Evolutionary conservation across 352 stramenopile genomes (phyloP).

Genomic region (Phytophthora megakarya): DNA sequence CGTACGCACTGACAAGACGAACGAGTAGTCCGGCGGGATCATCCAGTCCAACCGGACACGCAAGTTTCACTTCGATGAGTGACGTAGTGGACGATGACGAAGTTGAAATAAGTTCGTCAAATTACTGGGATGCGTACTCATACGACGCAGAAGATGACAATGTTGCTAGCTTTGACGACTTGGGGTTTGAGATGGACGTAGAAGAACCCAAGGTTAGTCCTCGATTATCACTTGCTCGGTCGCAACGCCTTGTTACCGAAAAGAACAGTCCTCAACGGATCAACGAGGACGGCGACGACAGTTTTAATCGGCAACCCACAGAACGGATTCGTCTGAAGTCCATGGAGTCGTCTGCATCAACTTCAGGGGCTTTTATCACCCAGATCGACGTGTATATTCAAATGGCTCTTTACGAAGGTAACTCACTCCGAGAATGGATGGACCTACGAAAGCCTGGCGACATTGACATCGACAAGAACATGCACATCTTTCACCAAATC

Average conservation of each 20-base stretch:
- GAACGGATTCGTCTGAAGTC: conserved; percentile 25
- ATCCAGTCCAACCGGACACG: conserved; percentile 9
- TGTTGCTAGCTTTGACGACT: conserved; percentile 47
- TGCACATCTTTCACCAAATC: conserved; percentile 75
- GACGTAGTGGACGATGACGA: conserved; percentile 28
- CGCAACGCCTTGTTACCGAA: conserved; percentile 10
- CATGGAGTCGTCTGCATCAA: conserved; percentile 16
- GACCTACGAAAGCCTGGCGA: conserved; percentile 45
- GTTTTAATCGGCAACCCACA: conserved; percentile 9
- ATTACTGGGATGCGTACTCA: conserved; percentile 26
- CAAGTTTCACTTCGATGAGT: conserved; percentile 22
- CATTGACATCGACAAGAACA: conserved; percentile 57
- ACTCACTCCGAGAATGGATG: conserved; percentile 86
- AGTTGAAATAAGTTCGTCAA: conserved; percentile 31
- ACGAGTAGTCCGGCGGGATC: conserved; percentile 31
- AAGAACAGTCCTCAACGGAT: conserved; percentile 21
- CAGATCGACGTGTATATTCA: conserved; percentile 92
- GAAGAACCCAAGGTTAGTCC: conserved; percentile 24
- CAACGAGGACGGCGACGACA: conserved; percentile 25
- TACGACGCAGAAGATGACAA: conserved; percentile 36
- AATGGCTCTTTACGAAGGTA: conserved; percentile 94
- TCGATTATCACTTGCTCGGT: conserved; percentile 20
- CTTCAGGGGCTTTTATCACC: conserved; percentile 46
- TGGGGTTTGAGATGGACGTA: conserved; percentile 65
- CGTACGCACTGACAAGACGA: conserved; percentile 21